Conservation (phyloP, 805 yeast genomes). For the Candida nonsorbophila region DNA sequence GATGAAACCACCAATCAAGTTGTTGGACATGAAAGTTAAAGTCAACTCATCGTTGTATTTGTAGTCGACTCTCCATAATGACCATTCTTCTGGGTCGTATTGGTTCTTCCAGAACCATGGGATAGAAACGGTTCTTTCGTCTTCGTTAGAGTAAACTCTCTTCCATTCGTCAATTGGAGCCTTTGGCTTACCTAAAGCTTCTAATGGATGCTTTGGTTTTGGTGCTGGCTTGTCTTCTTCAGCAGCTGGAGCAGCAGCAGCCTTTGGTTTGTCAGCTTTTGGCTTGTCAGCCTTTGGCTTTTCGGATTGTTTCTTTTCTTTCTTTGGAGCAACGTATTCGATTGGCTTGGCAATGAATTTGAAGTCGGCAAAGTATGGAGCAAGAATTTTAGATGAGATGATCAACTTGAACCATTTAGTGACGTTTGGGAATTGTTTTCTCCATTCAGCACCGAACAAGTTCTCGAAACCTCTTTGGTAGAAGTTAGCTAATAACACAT, state of each 20-base stretch:
- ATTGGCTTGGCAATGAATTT: constrained; percentile 60
- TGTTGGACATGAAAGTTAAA: constrained; percentile 95
- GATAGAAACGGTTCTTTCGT: constrained; percentile 86
- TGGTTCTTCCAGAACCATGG: constrained; percentile 97
- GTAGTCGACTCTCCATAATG: constrained; percentile 92
- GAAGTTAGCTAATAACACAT: constrained; percentile 48
- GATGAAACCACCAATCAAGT: constrained; percentile 97
- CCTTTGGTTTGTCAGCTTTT: constrained; percentile 20
- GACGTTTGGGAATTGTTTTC: constrained; percentile 54
- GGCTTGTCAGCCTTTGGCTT: constrained; percentile 33
- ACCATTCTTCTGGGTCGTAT: constrained; percentile 90
- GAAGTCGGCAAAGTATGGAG: constrained; percentile 44
- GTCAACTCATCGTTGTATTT: constrained; percentile 98
- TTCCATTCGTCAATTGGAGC: constrained; percentile 88
- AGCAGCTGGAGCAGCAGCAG: constrained; percentile 28
- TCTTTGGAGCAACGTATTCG: constrained; percentile 65
- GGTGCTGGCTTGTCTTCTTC: constrained; percentile 49
- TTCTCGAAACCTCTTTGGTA: constrained; percentile 50
- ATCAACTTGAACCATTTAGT: constrained; percentile 70
- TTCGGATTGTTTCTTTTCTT: constrained; percentile 55
- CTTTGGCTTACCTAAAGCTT: constrained; percentile 67
- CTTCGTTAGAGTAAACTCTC: constrained; percentile 94
- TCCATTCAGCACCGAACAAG: constrained; percentile 64
- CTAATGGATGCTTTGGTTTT: constrained; percentile 91
- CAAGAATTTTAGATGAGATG: constrained; percentile 40